Base-by-base conservation (phyloP, 1,284 basidiomycete species). In the Malassezia restricta region DNA sequence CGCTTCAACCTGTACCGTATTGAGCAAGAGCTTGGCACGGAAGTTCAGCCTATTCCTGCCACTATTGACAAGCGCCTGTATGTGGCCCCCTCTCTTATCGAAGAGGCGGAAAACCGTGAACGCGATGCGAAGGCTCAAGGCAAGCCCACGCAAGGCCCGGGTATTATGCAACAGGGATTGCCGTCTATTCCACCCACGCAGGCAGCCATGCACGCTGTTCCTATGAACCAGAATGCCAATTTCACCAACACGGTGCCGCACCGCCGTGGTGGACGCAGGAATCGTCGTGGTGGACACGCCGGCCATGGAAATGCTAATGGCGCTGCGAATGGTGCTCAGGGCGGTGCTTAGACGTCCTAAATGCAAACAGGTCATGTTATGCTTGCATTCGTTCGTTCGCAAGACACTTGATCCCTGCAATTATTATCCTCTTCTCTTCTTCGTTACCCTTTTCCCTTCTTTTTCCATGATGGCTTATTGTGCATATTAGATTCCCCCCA, bases 1-100 rank as follows among this genome's bases (percentile, higher is more conserved):
- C 79, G 92, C 52, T 96, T 95, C 79, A 94, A 94, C 76, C 78
- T 96, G 44, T 96, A 96, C 77, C 83, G 86, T 65, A 96, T 98
- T 68, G 94, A 98, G 76, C 88, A 94, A 75, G 92, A 98, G 76
- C 81, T 98, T 35, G 94, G 92, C 14, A 96, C 91, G 37, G 92
- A 98, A 77, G 96, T 98, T 68, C 85, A 87, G 69, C 87, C 92
- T 15, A 96, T 98, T 68, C 92, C 92, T 3, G 83, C 85, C 66
- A 79, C 76, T 43, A 94, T 96, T 65, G 90, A 95, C 75, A 86
- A 86, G 67, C 83, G 85, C n/a, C 76, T 96, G 48, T 96, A 96
- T 46, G 70, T 73, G 5, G 64, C 68, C 0, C 70, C 70, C 2
- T 57, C 62, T 32, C 61, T 73, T 47, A 71, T 73, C 42, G 57